These are phyloP conservation scores for Monosporascus cannonballus DNA, from an alignment of 2,329 filamentous ascomycete species.

Conservation along the genomic window DNA sequence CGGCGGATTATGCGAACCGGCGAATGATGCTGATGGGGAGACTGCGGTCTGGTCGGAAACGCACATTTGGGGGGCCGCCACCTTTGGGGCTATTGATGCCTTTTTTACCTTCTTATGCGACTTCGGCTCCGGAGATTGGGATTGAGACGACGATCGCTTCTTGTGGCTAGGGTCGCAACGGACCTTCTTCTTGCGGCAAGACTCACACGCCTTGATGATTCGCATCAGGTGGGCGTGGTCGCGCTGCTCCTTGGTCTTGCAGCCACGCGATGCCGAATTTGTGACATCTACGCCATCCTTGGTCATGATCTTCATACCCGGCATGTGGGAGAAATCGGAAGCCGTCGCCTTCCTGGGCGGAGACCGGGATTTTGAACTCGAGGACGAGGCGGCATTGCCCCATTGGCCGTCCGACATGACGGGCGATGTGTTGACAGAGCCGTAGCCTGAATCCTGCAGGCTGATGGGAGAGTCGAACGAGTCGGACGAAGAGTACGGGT, in stretches of 20 bases:
- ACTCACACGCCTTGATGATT: slow-evolving; percentile 61
- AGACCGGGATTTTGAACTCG: slow-evolving; percentile 18
- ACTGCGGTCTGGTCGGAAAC: neutral
- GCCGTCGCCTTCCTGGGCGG: slow-evolving; percentile 23
- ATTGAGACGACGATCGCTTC: slow-evolving; percentile 34
- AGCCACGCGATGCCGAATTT: slow-evolving; percentile 54
- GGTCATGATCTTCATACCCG: slow-evolving; percentile 63
- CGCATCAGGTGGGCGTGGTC: slow-evolving; percentile 62
- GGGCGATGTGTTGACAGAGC: slow-evolving; percentile 44
- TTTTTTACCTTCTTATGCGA: slow-evolving; percentile 37
- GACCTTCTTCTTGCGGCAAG: slow-evolving; percentile 57
- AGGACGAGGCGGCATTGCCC: slow-evolving; percentile 29
- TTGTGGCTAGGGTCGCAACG: slow-evolving; percentile 56
- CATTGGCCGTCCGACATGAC: slow-evolving; percentile 42
- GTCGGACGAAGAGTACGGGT: slow-evolving; percentile 30
- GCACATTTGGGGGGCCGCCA: neutral
- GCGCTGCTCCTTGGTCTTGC: slow-evolving; percentile 62
- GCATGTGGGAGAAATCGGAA: slow-evolving; percentile 46
- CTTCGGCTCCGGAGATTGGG: slow-evolving; percentile 25
- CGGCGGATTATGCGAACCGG: neutral
- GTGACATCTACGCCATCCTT: slow-evolving; percentile 58
- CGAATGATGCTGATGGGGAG: neutral
- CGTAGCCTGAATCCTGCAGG: slow-evolving; percentile 40
- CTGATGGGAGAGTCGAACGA: slow-evolving; percentile 37
- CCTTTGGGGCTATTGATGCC: slow-evolving; percentile 1